A percentile compares a stretch with the other conserved stretches of the same genome.
Conservation (phyloP, 2,329 filamentous ascomycete genomes). For the Madurella fahalii region DNA sequence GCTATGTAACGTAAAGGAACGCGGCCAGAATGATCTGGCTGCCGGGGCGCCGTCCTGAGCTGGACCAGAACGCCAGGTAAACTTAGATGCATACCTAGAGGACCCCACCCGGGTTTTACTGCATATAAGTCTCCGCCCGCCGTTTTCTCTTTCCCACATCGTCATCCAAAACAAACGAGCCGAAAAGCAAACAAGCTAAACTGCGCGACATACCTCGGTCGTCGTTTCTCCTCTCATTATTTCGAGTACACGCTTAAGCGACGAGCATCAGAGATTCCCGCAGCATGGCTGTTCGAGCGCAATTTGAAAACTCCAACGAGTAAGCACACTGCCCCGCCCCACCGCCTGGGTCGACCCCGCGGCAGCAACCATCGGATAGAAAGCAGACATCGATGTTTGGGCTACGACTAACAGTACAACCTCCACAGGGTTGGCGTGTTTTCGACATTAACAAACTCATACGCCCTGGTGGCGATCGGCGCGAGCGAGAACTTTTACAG, state of each 20-base stretch:
- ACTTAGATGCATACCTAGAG: too few species aligned
- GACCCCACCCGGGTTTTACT: constrained; percentile 7
- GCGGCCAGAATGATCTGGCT: too few species aligned
- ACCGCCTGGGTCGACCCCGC: constrained; percentile 19
- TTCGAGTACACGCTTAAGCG: not conserved
- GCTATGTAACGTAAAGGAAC: too few species aligned
- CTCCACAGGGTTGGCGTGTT: constrained; percentile 84
- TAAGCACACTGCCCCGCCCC: constrained; percentile 43
- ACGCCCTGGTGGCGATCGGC: constrained; percentile 88
- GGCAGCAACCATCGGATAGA: constrained; percentile 16
- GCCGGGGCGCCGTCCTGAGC: too few species aligned
- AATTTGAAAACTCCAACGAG: constrained; percentile 92
- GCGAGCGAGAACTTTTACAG: constrained; percentile 99
- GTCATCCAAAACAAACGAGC: constrained; percentile 11
- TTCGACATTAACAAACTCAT: constrained; percentile 93
- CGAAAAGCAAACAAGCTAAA: constrained; percentile 6
- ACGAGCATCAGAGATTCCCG: constrained; percentile 3
- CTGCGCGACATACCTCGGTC: not conserved
- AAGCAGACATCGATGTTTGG: not conserved
- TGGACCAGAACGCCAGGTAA: too few species aligned
- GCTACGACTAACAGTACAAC: constrained; percentile 11
- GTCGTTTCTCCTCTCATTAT: not conserved
- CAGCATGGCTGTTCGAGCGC: constrained; percentile 63
- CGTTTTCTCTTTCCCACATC: constrained; percentile 13
- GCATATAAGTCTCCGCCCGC: constrained; percentile 7